Evolutionary conservation across 2,329 filamentous ascomycete genomes (phyloP).

Genomic region (Aspergillus flavus): DNA sequence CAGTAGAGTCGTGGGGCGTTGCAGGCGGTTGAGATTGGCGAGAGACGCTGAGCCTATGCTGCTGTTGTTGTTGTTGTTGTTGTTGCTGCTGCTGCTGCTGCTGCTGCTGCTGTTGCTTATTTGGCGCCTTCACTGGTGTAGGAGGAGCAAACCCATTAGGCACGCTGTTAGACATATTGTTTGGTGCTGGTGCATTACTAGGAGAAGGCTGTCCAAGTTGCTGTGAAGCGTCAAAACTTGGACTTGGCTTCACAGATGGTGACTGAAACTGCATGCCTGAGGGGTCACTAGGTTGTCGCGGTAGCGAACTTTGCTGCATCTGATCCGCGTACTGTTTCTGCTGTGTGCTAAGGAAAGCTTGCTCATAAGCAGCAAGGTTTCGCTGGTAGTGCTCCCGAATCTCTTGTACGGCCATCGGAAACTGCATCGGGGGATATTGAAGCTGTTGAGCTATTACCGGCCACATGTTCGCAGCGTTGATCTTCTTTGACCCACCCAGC

Average conservation of each 20-base stretch:
- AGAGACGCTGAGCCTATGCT: conserved; percentile 36
- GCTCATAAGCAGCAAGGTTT: conserved; percentile 76
- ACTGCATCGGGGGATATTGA: conserved; percentile 62
- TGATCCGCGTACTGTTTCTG: conserved; percentile 48
- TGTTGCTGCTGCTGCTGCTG: conserved; percentile 26
- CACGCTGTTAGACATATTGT: conserved; percentile 33
- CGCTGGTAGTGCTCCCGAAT: conserved; percentile 73
- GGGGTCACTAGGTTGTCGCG: conserved; percentile 39
- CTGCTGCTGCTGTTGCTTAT: conserved; percentile 30
- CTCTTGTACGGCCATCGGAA: conserved; percentile 68
- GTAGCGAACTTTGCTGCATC: conserved; percentile 46
- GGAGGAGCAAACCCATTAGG: conserved; percentile 45
- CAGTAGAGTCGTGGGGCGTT: conserved; percentile 31
- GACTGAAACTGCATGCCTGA: conserved; percentile 49
- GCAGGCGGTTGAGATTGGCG: conserved; percentile 37
- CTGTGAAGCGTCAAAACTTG: conserved; percentile 47
- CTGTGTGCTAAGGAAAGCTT: conserved; percentile 47
- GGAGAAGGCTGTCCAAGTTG: conserved; percentile 38
- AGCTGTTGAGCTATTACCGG: conserved; percentile 67
- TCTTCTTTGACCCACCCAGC: conserved; percentile 73
- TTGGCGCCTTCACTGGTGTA: conserved; percentile 37
- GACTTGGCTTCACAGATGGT: conserved; percentile 52
- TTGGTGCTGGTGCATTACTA: conserved; percentile 30
- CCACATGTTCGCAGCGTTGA: conserved; percentile 74
- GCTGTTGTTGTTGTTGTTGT: conserved; percentile 10